Conservation (phyloP, 768 basidiomycete genomes). For the Tylopilus subfusipes region DNA sequence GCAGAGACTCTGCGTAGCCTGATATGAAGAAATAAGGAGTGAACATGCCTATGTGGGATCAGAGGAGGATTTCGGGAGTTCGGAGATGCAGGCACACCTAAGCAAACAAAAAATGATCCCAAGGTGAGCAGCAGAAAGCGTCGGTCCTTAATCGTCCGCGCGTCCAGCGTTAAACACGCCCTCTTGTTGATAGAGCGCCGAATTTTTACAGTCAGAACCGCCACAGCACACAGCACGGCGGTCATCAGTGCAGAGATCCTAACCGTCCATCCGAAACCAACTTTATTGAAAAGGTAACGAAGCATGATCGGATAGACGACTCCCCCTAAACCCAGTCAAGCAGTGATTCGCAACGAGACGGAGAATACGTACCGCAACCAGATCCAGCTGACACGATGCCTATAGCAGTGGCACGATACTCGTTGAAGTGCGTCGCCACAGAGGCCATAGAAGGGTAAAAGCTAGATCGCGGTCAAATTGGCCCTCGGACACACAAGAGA, state of each 20-base stretch:
- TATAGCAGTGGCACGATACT: conserved; percentile 66
- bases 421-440: conserved; percentile 61
- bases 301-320: conserved; percentile 68
- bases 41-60: conserved; percentile 50
- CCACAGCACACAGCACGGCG: conserved; percentile 43
- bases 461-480: conserved; percentile 32
- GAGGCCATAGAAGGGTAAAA: conserved; percentile 70
- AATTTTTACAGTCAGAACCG: conserved; percentile 46
- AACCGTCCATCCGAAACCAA: conserved; percentile 64
- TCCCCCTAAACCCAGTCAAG: conserved; percentile 45
- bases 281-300: conserved; percentile 47
- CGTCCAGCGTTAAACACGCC: conserved; percentile 20
- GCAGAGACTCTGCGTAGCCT: conserved; percentile 47
- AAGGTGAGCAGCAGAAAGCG: conserved; percentile 50
- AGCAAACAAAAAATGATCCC: conserved; percentile 57
- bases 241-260: conserved; percentile 54
- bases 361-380: conserved; percentile 44
- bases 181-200: conserved; percentile 19
- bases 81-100: conserved; percentile 42
- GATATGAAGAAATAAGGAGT: conserved; percentile 71
- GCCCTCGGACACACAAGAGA: neutral
- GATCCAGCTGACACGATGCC: conserved; percentile 73
- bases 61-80: neutral
- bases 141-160: conserved; percentile 40
- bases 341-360: conserved; percentile 15